Conservation (phyloP, 352 stramenopile species). For the Globisporangium sylvaticum region DNA sequence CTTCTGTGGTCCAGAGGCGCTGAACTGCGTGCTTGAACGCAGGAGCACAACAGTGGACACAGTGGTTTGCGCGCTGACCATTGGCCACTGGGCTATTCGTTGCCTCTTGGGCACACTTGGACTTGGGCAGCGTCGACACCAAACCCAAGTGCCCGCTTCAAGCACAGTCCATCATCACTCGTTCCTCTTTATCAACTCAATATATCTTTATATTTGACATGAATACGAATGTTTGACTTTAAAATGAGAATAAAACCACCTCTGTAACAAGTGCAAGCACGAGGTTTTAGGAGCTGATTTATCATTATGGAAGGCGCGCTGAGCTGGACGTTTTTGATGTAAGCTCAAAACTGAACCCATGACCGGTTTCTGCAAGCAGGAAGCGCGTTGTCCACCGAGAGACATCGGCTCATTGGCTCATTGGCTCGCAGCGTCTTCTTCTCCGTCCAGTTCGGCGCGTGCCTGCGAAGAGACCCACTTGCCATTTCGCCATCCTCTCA, state of each 20-base stretch:
- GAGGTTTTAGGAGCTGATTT: not conserved
- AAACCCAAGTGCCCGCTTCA: not conserved
- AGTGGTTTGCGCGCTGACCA: not conserved
- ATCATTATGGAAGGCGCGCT: not conserved
- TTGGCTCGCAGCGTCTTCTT: not conserved
- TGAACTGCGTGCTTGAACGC: not conserved
- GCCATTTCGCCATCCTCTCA: not conserved
- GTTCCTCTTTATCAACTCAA: not conserved
- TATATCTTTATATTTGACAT: not conserved
- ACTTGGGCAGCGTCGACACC: not conserved
- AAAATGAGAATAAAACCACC: not conserved
- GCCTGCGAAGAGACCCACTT: not conserved
- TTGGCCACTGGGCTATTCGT: not conserved
- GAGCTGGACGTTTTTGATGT: not conserved
- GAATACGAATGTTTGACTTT: not conserved
- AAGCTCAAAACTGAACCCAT: slow-evolving; percentile 7
- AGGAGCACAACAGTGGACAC: not conserved
- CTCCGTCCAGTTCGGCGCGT: slow-evolving; percentile 9
- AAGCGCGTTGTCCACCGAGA: not conserved
- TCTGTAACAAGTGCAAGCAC: not conserved
- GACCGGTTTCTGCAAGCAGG: not conserved
- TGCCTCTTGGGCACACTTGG: not conserved
- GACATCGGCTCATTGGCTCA: not conserved
- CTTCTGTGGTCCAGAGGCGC: not conserved
- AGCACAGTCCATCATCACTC: not conserved